phyloP scores from a whole-genome alignment of 2,329 filamentous ascomycete species.

The Trichoderma brevicompactum region DNA sequence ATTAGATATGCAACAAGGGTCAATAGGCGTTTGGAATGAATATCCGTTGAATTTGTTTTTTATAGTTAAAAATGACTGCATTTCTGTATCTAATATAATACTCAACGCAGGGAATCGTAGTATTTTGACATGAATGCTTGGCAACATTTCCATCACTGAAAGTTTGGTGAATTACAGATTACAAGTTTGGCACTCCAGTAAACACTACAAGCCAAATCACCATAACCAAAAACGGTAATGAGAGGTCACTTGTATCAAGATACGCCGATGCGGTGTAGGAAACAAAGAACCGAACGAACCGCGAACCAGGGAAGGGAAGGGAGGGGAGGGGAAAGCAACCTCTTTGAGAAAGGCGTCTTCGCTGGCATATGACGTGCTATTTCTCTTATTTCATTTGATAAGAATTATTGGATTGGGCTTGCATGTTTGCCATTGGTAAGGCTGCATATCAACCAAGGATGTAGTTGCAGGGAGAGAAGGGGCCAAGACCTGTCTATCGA shows the following conservation, averaged over 20 bases:
- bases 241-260: neutral
- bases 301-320: neutral
- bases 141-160: too few species aligned
- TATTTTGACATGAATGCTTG: neutral
- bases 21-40: conserved; percentile 6
- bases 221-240: too few species aligned
- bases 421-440: conserved; percentile 6
- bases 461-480: neutral
- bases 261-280: conserved; percentile 8
- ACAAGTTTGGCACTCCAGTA: too few species aligned
- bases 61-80: neutral
- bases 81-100: too few species aligned
- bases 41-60: conserved; percentile 6
- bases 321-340: neutral
- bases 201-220: too few species aligned
- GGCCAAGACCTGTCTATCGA: neutral
- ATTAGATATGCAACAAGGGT: conserved; percentile 1
- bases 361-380: conserved; percentile 7
- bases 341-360: neutral
- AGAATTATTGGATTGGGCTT: neutral
- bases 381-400: neutral
- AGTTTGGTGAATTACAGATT: too few species aligned
- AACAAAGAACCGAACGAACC: neutral
- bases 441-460: neutral
- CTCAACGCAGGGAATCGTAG: too few species aligned